Conservation (phyloP, 495 filamentous ascomycete genomes). For the Neurospora discreta region DNA sequence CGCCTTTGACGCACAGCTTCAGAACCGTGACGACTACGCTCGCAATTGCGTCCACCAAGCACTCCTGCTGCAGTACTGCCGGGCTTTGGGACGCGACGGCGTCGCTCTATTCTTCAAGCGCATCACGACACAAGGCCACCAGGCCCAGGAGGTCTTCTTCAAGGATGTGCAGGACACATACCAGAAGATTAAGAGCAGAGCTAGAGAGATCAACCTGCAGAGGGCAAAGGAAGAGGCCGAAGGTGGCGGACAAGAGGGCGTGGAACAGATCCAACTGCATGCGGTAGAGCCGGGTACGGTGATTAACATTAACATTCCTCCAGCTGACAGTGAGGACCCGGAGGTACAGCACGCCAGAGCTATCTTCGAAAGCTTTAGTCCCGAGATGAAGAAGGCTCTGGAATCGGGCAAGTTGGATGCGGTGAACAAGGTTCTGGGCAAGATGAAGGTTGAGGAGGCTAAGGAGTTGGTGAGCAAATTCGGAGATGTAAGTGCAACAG, state of each 20-base stretch:
- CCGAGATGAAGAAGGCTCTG: conserved; percentile 68
- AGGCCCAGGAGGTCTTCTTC: conserved; percentile 82
- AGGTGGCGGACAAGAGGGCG: conserved; percentile 41
- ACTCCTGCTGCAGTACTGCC: conserved; percentile 87
- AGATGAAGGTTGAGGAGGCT: conserved; percentile 86
- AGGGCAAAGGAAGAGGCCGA: conserved; percentile 54
- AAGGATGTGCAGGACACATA: conserved; percentile 90
- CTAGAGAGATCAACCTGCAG: conserved; percentile 61
- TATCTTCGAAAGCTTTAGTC: conserved; percentile 74
- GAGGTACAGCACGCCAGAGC: conserved; percentile 53
- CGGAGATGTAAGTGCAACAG: conserved; percentile 47
- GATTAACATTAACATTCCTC: conserved; percentile 78
- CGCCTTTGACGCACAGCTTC: conserved; percentile 77
- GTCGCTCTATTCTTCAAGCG: conserved; percentile 92
- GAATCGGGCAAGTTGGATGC: conserved; percentile 79
- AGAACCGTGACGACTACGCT: conserved; percentile 62
- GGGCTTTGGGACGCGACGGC: conserved; percentile 76
- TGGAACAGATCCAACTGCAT: conserved; percentile 97
- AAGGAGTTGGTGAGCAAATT: conserved; percentile 81
- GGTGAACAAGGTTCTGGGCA: conserved; percentile 88
- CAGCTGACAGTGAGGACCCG: conserved; percentile 52
- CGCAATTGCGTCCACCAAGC: conserved; percentile 91
- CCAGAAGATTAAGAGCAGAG: conserved; percentile 62
- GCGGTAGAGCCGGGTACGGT: conserved; percentile 88
- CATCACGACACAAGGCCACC: conserved; percentile 82